Percentiles rank a stretch among this genome's conserved stretches.
These are phyloP conservation scores for Penicillium desertorum DNA, from an alignment of 495 filamentous ascomycete species.

Conservation along the genomic window DNA sequence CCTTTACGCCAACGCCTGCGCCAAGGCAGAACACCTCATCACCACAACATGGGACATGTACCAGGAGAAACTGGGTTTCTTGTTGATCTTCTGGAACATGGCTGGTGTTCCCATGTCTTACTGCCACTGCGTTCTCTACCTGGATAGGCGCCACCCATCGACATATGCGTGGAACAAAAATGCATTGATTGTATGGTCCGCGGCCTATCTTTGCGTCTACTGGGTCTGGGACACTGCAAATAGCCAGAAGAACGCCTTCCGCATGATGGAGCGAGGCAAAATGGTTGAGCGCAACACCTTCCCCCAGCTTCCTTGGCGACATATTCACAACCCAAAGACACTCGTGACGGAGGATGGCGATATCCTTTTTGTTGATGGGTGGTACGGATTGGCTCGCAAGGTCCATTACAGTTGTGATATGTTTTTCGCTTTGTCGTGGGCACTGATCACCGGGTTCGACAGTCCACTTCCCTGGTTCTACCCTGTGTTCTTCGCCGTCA, in stretches of 20 bases:
- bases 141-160: conserved; percentile 79
- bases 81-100: conserved; percentile 99
- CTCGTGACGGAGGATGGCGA: conserved; percentile 75
- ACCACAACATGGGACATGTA: conserved; percentile 86
- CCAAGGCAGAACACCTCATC: conserved; percentile 94
- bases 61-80: conserved; percentile 98
- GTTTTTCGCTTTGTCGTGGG: conserved; percentile 70
- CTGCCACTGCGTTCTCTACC: conserved; percentile 91
- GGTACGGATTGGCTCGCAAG: conserved; percentile 88
- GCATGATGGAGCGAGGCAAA: conserved; percentile 73
- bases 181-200: conserved; percentile 59
- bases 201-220: conserved; percentile 78
- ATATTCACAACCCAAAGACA: conserved; percentile 69
- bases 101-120: conserved; percentile 92
- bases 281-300: conserved; percentile 72
- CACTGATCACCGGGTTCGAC: conserved; percentile 61
- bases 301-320: conserved; percentile 83
- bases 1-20: conserved; percentile 89
- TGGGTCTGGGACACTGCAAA: conserved; percentile 89
- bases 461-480: conserved; percentile 10
- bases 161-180: conserved; percentile 71
- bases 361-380: conserved; percentile 77
- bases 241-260: conserved; percentile 92
- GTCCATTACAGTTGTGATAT: conserved; percentile 88
- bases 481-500: conserved; percentile 5